These are phyloP conservation scores for Malania oleifera DNA, from an alignment of 164 flowering plant genomes.

Conservation along the genomic window DNA sequence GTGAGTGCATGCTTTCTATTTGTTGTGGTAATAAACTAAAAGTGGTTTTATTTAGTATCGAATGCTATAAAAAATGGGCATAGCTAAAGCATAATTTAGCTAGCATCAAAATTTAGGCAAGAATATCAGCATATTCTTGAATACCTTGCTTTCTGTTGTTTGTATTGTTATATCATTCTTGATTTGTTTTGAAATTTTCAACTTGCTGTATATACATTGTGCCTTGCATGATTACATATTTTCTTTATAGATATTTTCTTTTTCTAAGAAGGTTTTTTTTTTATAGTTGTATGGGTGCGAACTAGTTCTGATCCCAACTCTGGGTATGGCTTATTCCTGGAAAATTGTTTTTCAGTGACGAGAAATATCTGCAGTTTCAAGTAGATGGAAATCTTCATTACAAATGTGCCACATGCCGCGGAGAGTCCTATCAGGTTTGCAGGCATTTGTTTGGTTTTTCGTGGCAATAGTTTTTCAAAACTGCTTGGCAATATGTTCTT, in stretches of 20 bases:
- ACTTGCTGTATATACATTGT: too few species aligned
- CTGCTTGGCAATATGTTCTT: neutral
- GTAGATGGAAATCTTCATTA: slow-evolving; percentile 80
- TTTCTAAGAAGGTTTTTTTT: neutral
- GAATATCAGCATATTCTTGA: too few species aligned
- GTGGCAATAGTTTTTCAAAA: neutral
- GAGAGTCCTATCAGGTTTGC: slow-evolving; percentile 86
- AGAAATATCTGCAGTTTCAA: slow-evolving; percentile 85
- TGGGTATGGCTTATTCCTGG: slow-evolving; percentile 5
- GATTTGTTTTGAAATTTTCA: too few species aligned
- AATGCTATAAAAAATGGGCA: too few species aligned
- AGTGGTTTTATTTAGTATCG: too few species aligned
- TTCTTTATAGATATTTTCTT: neutral
- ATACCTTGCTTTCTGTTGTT: too few species aligned
- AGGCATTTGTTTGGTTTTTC: slow-evolving; percentile 3
- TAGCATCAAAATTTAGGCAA: too few species aligned
- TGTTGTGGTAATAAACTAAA: neutral
- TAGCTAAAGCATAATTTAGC: too few species aligned
- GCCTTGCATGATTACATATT: too few species aligned
- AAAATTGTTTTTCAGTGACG: slow-evolving; percentile 63
- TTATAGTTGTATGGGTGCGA: neutral
- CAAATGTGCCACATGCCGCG: slow-evolving; percentile 94
- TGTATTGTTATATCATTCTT: too few species aligned
- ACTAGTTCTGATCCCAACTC: neutral
- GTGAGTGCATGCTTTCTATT: neutral